Evolutionary conservation across 129 eudicot genomes (phyloP), one percentile per base, ranked within the genome.

Genomic region (Artemisia annua): DNA sequence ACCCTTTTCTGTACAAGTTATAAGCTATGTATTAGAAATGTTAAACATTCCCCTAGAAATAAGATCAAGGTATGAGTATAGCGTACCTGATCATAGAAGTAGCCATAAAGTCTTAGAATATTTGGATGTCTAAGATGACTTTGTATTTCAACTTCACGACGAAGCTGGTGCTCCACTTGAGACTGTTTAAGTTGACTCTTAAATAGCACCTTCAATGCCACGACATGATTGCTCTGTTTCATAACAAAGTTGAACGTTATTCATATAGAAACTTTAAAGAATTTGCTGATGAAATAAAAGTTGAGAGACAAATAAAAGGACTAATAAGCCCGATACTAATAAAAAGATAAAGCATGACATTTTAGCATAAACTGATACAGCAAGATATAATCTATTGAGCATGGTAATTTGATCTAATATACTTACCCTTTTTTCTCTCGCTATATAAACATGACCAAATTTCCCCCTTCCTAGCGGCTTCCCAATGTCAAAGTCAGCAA

Each of bases 111-210:
- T 17, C 97, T 79, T 62, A 91, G 61, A 35, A 86, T 91, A 78
- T 91, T 91, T 16, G 96, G 91, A 78, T 88, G 96, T 52, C 96
- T 82, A 74, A 86, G 97, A 84, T 91, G 92, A 69, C 96, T 88
- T 78, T 94, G 98, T 58, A 94, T 94, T 77, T 94, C 98, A 54
- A 94, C 97, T 86, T 94, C 98, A 11, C 98, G 92, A 11, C 98
- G 95, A 51, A 90, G 92, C 72, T 94, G 97, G 75, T 90, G 98
- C 80, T 94, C 98, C 49, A 94, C 98, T 81, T 94, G 98, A 70
- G 97, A 90, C 83, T 86, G 91, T 71, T 94, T 90, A 71, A 94
- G 81, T 75, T 94, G 98, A 84, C 85, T 88, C 81, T 90, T 94
- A 68, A 90, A 94, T 39, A 94, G 83, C 28, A 94, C 98, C 74